Evolutionary conservation across 2,329 filamentous ascomycete genomes (phyloP).

Genomic region (Leptographium radiaticola): DNA sequence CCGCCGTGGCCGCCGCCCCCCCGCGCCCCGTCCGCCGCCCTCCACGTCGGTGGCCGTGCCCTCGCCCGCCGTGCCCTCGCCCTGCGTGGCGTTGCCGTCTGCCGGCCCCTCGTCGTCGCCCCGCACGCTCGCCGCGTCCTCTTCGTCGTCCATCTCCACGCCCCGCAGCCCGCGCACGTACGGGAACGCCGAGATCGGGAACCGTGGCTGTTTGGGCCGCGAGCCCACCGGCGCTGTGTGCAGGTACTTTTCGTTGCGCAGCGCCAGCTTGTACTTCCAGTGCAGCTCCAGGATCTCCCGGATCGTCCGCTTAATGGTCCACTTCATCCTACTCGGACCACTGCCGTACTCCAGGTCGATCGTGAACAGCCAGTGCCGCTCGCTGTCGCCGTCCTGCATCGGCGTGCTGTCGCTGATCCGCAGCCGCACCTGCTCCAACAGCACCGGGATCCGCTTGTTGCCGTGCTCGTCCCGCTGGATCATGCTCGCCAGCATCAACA

Average conservation of each 20-base stretch:
- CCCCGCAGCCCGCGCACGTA: slow-evolving; percentile 74
- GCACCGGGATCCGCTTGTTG: slow-evolving; percentile 84
- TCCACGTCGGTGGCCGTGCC: slow-evolving; percentile 21
- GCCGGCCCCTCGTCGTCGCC: slow-evolving; percentile 19
- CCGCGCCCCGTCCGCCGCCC: slow-evolving; percentile 10
- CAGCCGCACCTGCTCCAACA: slow-evolving; percentile 89
- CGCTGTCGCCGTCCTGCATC: slow-evolving; percentile 47
- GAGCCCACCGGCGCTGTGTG: slow-evolving; percentile 53
- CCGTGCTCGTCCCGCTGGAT: slow-evolving; percentile 95
- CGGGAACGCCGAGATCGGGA: slow-evolving; percentile 79
- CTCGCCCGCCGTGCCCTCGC: slow-evolving; percentile 14
- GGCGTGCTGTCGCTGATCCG: slow-evolving; percentile 68
- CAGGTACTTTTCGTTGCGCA: slow-evolving; percentile 71
- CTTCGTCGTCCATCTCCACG: slow-evolving; percentile 67
- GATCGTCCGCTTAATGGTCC: slow-evolving; percentile 79
- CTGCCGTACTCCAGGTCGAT: slow-evolving; percentile 95
- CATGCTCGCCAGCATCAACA: slow-evolving; percentile 91
- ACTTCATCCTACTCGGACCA: slow-evolving; percentile 90
- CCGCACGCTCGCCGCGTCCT: slow-evolving; percentile 29
- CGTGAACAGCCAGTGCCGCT: slow-evolving; percentile 72
- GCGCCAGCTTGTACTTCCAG: slow-evolving; percentile 80
- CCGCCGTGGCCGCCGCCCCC: slow-evolving; percentile 26
- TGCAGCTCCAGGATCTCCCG: slow-evolving; percentile 88
- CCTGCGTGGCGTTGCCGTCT: slow-evolving; percentile 12
- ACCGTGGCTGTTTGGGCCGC: slow-evolving; percentile 72